A percentile compares a stretch with the other conserved stretches of the same genome.
These are phyloP conservation scores for Teunomyces kruisii DNA, from an alignment of 805 yeast species.

Conservation along the genomic window DNA sequence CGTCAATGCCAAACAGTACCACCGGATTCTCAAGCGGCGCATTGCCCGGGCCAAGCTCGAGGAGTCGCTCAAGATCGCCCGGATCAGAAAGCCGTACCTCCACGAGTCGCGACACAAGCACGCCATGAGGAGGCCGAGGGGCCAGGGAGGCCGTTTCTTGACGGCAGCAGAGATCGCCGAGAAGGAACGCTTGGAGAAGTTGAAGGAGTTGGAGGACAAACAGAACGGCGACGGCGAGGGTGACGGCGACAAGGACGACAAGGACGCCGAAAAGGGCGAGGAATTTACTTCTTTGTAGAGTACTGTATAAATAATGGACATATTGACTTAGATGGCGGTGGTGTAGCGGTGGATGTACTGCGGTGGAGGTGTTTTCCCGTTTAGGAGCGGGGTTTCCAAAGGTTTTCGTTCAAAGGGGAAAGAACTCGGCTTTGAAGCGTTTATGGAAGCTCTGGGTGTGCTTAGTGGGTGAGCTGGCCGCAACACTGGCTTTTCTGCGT, in stretches of 20 bases:
- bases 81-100: conserved; percentile 89
- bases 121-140: conserved; percentile 98
- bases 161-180: conserved; percentile 77
- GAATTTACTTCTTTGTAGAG: not conserved
- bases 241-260: not conserved
- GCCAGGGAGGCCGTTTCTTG: conserved; percentile 95
- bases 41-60: conserved; percentile 92
- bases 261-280: not conserved
- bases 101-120: conserved; percentile 98
- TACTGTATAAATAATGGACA: not conserved
- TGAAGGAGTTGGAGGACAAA: conserved; percentile 32
- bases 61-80: conserved; percentile 79
- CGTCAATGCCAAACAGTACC: conserved; percentile 97
- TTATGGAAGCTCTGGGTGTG: too few relatives aligned
- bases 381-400: too few relatives aligned
- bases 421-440: too few relatives aligned
- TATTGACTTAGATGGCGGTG: too few relatives aligned
- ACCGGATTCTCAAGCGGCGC: conserved; percentile 88
- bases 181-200: conserved; percentile 40
- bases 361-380: too few relatives aligned
- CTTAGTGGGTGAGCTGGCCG: too few relatives aligned
- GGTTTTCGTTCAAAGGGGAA: too few relatives aligned
- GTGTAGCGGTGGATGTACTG: too few relatives aligned
- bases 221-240: conserved; percentile 8
- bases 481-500: too few relatives aligned